Evolutionary conservation across 108 stramenopile species (phyloP).

Genomic region (Stephanodiscus minutulus): DNA sequence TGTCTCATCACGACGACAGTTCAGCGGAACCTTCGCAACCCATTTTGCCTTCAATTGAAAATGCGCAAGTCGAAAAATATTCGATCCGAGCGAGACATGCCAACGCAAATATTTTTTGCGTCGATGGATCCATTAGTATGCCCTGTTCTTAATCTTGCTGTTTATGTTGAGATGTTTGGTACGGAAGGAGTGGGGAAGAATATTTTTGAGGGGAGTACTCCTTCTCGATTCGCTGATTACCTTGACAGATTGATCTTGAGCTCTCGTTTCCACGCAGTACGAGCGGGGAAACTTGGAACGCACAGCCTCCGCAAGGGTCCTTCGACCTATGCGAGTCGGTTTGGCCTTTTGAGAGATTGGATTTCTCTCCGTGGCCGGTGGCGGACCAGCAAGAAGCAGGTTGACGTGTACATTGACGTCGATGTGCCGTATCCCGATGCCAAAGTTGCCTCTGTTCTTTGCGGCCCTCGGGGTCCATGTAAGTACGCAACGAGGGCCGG

Average conservation of each 20-base stretch:
- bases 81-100: neutral
- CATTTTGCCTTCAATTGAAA: neutral
- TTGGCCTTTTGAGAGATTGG: neutral
- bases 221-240: too few relatives aligned
- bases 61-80: constrained; percentile 19
- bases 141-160: neutral
- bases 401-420: constrained; percentile 6
- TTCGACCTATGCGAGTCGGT: constrained; percentile 6
- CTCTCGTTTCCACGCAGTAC: neutral
- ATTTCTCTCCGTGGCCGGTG: neutral
- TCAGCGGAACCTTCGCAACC: neutral
- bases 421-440: constrained; percentile 14
- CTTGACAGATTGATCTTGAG: neutral
- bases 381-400: constrained; percentile 1
- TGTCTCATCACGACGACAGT: constrained; percentile 3
- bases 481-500: constrained; percentile 4
- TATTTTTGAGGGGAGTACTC: too few relatives aligned
- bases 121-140: neutral
- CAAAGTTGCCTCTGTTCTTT: constrained; percentile 1
- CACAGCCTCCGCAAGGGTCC: constrained; percentile 21
- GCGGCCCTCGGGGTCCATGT: constrained; percentile 7
- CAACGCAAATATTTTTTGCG: too few relatives aligned
- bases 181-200: neutral
- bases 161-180: neutral
- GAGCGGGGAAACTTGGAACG: neutral